phyloP scores from a whole-genome alignment of 495 filamentous ascomycete genomes.

The Copromyces sp. region DNA sequence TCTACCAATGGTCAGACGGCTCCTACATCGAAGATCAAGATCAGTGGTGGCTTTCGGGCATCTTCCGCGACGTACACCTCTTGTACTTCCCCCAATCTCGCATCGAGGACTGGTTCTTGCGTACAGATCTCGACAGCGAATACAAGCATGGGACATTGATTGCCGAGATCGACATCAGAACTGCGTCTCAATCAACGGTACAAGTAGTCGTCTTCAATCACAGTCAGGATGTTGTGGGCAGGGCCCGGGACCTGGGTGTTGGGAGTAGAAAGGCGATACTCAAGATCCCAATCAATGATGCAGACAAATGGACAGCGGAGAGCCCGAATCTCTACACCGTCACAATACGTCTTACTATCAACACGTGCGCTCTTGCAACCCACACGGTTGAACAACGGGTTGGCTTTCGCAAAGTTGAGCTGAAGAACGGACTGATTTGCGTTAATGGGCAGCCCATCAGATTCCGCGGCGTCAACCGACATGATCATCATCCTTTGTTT shows the following conservation, averaged over 20 bases:
- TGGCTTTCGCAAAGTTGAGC: conserved; percentile 51
- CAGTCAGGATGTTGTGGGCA: conserved; percentile 8
- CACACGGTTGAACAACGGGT: conserved; percentile 22
- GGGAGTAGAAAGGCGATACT: conserved; percentile 19
- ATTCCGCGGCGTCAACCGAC: conserved; percentile 52
- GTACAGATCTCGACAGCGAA: conserved; percentile 42
- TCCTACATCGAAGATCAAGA: conserved; percentile 60
- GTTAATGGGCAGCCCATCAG: conserved; percentile 50
- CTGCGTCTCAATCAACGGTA: conserved; percentile 19
- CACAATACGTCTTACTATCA: conserved; percentile 20
- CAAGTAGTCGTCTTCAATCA: conserved; percentile 25
- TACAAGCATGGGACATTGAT: conserved; percentile 46
- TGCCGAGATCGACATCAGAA: conserved; percentile 31
- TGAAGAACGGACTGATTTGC: conserved; percentile 44
- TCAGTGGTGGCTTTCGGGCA: conserved; percentile 49
- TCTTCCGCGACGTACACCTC: conserved; percentile 57
- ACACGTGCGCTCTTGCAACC: background rate
- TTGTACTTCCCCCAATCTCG: conserved; percentile 42
- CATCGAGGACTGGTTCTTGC: conserved; percentile 50
- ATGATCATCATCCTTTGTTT: conserved; percentile 50
- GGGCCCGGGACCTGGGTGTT: background rate
- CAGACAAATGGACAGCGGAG: conserved; percentile 57
- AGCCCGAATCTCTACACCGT: conserved; percentile 49
- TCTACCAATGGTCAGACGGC: conserved; percentile 54
- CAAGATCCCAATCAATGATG: conserved; percentile 32